Evolutionary conservation across 1,139 yeast species (phyloP).

Genomic region (Nakaseomyces kungkrabaensis): DNA sequence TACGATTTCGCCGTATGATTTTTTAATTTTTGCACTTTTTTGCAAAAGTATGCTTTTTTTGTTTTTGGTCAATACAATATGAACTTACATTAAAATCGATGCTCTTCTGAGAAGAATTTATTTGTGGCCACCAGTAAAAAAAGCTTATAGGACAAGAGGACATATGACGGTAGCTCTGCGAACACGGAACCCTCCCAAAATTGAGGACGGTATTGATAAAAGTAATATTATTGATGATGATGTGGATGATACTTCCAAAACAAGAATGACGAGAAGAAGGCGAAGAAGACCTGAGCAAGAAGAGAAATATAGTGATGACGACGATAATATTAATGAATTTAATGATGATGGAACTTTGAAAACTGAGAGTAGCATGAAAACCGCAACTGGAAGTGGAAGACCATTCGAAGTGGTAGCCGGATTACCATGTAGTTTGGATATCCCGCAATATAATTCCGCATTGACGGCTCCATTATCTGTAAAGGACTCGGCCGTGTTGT

Average conservation of each 20-base stretch:
- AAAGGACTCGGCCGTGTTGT: constrained; percentile 63
- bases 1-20: too few relatives aligned
- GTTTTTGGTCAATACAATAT: too few relatives aligned
- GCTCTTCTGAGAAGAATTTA: too few relatives aligned
- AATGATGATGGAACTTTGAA: constrained; percentile 9
- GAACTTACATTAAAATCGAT: too few relatives aligned
- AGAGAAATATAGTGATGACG: constrained; percentile 2
- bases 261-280: background rate
- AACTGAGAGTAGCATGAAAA: background rate
- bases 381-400: constrained; percentile 7
- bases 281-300: background rate
- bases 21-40: too few relatives aligned
- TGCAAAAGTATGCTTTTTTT: too few relatives aligned
- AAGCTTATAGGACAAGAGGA: background rate
- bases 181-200: background rate
- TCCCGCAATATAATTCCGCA: constrained; percentile 43
- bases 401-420: constrained; percentile 47
- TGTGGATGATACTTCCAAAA: background rate
- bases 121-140: too few relatives aligned
- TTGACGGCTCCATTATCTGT: constrained; percentile 59
- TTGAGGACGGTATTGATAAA: background rate
- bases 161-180: background rate
- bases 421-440: constrained; percentile 61
- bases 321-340: constrained; percentile 7
- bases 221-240: constrained; percentile 2